Evolutionary conservation across 805 yeast species (phyloP).

Genomic region (Jamesozyma rosinii): DNA sequence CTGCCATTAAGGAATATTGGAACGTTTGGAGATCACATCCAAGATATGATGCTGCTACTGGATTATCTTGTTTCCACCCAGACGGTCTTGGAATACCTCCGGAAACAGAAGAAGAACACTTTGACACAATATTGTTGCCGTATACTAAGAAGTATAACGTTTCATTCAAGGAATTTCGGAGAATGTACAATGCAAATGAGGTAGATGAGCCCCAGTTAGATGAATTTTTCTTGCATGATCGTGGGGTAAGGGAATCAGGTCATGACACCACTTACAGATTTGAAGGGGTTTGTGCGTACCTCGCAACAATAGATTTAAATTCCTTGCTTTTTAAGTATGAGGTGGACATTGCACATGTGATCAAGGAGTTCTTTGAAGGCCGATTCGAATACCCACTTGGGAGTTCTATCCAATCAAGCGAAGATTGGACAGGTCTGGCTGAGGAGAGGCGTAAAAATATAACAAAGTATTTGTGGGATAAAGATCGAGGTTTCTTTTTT

Average conservation of each 20-base stretch:
- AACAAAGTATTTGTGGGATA: slow-evolving; percentile 73
- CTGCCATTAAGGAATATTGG: slow-evolving; percentile 80
- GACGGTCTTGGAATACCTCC: slow-evolving; percentile 92
- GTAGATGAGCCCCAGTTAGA: slow-evolving; percentile 72
- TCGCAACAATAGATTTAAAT: slow-evolving; percentile 86
- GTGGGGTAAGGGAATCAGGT: slow-evolving; percentile 93
- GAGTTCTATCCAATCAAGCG: slow-evolving; percentile 35
- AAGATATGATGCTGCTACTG: slow-evolving; percentile 60
- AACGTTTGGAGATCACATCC: slow-evolving; percentile 73
- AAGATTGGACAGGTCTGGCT: slow-evolving; percentile 52
- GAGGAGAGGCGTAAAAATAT: slow-evolving; percentile 42
- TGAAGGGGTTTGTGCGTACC: slow-evolving; percentile 77
- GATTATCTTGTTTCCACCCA: slow-evolving; percentile 79
- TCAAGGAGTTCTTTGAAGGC: slow-evolving; percentile 48
- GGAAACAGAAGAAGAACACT: slow-evolving; percentile 88
- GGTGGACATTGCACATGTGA: slow-evolving; percentile 60
- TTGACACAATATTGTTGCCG: slow-evolving; percentile 58
- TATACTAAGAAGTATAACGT: slow-evolving; percentile 55
- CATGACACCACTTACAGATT: slow-evolving; percentile 88
- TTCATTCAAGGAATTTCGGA: slow-evolving; percentile 52
- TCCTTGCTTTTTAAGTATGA: slow-evolving; percentile 83
- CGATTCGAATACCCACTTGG: slow-evolving; percentile 32
- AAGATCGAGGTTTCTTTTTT: slow-evolving; percentile 60
- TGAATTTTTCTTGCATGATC: slow-evolving; percentile 78
- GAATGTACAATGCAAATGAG: slow-evolving; percentile 54